phyloP scores from a whole-genome alignment of 2,329 filamentous ascomycete genomes.

The Aureobasidium sp. region DNA sequence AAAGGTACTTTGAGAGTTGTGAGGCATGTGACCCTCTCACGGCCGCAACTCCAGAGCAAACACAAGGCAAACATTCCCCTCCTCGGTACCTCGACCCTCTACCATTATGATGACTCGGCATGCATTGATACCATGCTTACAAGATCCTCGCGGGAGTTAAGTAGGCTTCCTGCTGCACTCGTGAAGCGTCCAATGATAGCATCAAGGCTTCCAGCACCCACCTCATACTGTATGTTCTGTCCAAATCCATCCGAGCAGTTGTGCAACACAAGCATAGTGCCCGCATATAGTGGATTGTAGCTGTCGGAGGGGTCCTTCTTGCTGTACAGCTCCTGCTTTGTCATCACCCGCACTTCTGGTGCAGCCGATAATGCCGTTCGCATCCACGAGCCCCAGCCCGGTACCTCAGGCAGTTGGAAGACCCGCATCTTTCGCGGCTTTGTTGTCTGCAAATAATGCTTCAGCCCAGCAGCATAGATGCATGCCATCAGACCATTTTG shows the following conservation, averaged over 20 bases:
- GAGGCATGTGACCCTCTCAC: conserved; percentile 10
- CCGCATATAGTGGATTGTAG: neutral
- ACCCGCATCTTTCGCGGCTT: neutral
- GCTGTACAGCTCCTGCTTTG: neutral
- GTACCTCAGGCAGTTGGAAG: neutral
- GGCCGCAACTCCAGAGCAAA: neutral
- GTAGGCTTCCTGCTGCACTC: conserved; percentile 8
- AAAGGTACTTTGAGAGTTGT: conserved; percentile 1
- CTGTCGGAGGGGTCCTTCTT: neutral
- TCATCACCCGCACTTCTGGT: neutral
- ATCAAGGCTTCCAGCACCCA: neutral
- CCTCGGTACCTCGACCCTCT: neutral
- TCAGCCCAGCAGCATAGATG: conserved; percentile 7
- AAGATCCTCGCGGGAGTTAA: conserved; percentile 1
- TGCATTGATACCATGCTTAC: neutral
- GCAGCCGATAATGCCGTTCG: neutral
- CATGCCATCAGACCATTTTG: neutral
- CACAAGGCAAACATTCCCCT: neutral
- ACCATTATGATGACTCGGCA: neutral
- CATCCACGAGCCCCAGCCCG: neutral
- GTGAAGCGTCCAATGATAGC: neutral
- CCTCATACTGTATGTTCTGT: conserved; percentile 4
- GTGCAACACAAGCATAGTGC: conserved; percentile 6
- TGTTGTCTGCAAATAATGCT: neutral
- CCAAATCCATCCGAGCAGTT: conserved; percentile 6